phyloP scores from a whole-genome alignment of 192 early-diverging fungal genomes.

The Rhizoclosmatium globosum region DNA sequence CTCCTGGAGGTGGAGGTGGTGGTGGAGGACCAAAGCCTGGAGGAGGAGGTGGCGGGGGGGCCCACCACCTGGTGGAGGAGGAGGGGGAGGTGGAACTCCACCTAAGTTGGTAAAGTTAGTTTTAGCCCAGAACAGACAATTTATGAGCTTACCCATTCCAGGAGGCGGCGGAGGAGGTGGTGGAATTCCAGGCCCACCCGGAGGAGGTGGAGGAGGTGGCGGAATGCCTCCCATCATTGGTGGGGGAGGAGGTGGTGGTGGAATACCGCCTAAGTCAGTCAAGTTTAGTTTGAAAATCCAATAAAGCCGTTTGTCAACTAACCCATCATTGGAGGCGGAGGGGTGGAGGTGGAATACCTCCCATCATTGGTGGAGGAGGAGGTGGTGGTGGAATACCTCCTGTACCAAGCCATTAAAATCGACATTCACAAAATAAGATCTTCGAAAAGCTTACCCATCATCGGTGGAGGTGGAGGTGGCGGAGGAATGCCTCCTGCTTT shows the following conservation, averaged over 20 bases:
- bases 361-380: slow-evolving; percentile 46
- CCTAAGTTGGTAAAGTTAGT: slow-evolving; percentile 5
- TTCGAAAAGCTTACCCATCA: not conserved
- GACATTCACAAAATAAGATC: not conserved
- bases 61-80: slow-evolving; percentile 27
- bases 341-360: slow-evolving; percentile 43
- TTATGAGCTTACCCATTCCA: slow-evolving; percentile 15
- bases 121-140: slow-evolving; percentile 20
- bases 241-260: slow-evolving; percentile 44
- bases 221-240: slow-evolving; percentile 8
- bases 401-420: slow-evolving; percentile 23
- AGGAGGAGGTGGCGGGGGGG: slow-evolving; percentile 53
- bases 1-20: slow-evolving; percentile 34
- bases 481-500: slow-evolving; percentile 40
- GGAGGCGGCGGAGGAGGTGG: slow-evolving; percentile 34
- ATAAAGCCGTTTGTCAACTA: not conserved
- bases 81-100: slow-evolving; percentile 16
- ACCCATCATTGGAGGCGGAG: slow-evolving; percentile 46
- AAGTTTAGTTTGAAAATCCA: not conserved
- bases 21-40: slow-evolving; percentile 52
- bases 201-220: slow-evolving; percentile 44
- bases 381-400: slow-evolving; percentile 39
- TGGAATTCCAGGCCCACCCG: slow-evolving; percentile 6
- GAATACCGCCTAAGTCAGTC: not conserved
- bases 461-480: slow-evolving; percentile 48